Evolutionary conservation across 768 basidiomycete species (phyloP).

Genomic region (Hericium coralloides): DNA sequence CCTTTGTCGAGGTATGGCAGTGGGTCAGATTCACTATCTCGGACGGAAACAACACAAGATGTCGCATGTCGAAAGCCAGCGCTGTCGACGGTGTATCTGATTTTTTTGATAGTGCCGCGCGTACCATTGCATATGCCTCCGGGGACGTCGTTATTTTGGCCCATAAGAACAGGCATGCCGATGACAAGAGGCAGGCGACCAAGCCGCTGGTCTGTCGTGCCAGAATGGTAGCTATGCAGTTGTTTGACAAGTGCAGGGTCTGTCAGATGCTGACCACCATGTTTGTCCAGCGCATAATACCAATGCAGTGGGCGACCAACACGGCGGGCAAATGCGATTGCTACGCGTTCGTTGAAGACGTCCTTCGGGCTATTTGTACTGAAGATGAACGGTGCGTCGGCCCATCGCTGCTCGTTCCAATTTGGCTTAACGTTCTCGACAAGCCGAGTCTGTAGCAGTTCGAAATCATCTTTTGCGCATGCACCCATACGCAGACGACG

Average conservation of each 20-base stretch:
- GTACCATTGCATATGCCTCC: constrained; percentile 30
- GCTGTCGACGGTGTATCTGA: background rate
- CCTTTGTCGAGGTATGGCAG: constrained; percentile 13
- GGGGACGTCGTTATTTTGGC: constrained; percentile 29
- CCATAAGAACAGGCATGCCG: constrained; percentile 32
- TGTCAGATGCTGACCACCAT: background rate
- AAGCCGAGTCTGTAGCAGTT: background rate
- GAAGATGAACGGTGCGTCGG: constrained; percentile 26
- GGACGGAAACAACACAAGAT: constrained; percentile 18
- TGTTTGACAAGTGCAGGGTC: background rate
- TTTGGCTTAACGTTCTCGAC: background rate
- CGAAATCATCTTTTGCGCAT: constrained; percentile 4
- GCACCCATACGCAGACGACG: background rate
- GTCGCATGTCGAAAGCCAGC: constrained; percentile 9
- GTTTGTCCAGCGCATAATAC: background rate
- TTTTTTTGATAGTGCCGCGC: constrained; percentile 6
- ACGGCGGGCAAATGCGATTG: constrained; percentile 19
- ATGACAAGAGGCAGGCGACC: constrained; percentile 26
- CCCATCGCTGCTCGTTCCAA: constrained; percentile 14
- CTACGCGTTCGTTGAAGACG: constrained; percentile 22
- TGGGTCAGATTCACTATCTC: background rate
- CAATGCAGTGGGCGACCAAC: background rate
- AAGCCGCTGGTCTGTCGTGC: constrained; percentile 22
- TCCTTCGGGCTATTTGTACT: constrained; percentile 29
- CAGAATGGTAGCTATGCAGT: constrained; percentile 15